phyloP scores from a whole-genome alignment of 805 yeast genomes.

The Metschnikowia kunwiensis region DNA sequence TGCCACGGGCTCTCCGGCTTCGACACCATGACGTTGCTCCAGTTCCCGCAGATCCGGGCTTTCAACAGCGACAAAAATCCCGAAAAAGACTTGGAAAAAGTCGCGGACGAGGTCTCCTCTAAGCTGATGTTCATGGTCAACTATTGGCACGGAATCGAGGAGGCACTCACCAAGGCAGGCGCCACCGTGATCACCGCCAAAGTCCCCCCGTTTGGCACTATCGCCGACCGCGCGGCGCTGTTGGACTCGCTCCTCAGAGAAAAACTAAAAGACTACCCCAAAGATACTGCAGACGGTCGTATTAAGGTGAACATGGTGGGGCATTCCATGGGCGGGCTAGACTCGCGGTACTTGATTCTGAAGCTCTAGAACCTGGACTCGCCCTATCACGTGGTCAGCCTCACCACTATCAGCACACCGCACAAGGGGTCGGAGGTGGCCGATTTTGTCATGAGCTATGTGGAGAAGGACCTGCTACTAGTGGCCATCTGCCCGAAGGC shows the following conservation, averaged over 20 bases:
- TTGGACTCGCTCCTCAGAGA: constrained; percentile 50
- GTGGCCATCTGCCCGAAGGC: constrained; percentile 26
- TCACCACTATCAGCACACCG: constrained; percentile 86
- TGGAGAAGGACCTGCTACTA: constrained; percentile 20
- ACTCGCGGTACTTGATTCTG: constrained; percentile 72
- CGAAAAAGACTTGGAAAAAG: constrained; percentile 15
- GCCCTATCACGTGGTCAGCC: constrained; percentile 59
- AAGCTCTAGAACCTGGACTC: constrained; percentile 34
- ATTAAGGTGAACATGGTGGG: constrained; percentile 71
- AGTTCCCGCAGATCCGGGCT: constrained; percentile 15
- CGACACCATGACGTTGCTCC: constrained; percentile 40
- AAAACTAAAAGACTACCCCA: constrained; percentile 23
- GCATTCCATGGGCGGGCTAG: constrained; percentile 95
- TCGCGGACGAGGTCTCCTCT: constrained; percentile 12
- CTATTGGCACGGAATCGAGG: constrained; percentile 81
- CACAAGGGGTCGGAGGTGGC: constrained; percentile 87
- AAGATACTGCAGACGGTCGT: constrained; percentile 19
- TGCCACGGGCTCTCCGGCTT: constrained; percentile 90
- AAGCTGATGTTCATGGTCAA: constrained; percentile 46
- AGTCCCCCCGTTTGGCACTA: constrained; percentile 81
- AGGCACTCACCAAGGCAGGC: constrained; percentile 58
- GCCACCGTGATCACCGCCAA: constrained; percentile 66
- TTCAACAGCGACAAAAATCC: constrained; percentile 7
- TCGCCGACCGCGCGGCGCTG: constrained; percentile 61
- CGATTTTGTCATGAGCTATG: constrained; percentile 51